phyloP scores from a whole-genome alignment of 768 basidiomycete species.

The Rubroboletus satanas region DNA sequence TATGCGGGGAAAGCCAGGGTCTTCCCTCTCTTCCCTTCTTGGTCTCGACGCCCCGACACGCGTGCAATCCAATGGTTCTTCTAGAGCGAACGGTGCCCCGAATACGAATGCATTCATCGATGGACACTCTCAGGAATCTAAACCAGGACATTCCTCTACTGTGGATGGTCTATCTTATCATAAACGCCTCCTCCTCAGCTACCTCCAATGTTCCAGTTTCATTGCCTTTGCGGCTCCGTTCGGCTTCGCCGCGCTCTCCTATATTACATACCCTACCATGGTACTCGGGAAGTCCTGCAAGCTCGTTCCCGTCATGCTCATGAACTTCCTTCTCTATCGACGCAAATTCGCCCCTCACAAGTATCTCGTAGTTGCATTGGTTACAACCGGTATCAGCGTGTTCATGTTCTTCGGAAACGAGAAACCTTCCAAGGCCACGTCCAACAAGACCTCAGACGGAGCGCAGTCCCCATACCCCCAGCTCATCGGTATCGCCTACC shows the following conservation, averaged over 20 bases:
- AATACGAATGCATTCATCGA: constrained; percentile 38
- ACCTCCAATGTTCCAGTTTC: constrained; percentile 81
- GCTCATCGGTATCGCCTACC: constrained; percentile 68
- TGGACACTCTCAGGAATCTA: constrained; percentile 24
- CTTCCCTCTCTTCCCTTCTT: constrained; percentile 52
- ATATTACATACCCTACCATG: constrained; percentile 98
- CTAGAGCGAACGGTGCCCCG: constrained; percentile 25
- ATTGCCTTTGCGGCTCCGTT: constrained; percentile 93
- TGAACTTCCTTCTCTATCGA: constrained; percentile 95
- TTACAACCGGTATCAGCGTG: constrained; percentile 85
- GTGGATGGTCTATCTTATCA: constrained; percentile 35
- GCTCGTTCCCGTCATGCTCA: constrained; percentile 96
- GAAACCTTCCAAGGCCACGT: constrained; percentile 35
- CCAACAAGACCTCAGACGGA: constrained; percentile 30
- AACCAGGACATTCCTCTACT: constrained; percentile 25
- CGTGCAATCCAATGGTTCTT: constrained; percentile 17
- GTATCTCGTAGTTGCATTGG: constrained; percentile 91
- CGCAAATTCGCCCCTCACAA: constrained; percentile 91
- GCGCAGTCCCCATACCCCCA: constrained; percentile 46
- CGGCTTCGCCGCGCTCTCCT: constrained; percentile 90
- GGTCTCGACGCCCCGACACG: constrained; percentile 47
- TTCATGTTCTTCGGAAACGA: constrained; percentile 89
- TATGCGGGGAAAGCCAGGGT: constrained; percentile 51
- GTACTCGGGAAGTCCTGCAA: constrained; percentile 99
- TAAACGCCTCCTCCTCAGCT: constrained; percentile 58